Conservation (phyloP, 768 basidiomycete species). For the Lactifluus subvellereus region DNA sequence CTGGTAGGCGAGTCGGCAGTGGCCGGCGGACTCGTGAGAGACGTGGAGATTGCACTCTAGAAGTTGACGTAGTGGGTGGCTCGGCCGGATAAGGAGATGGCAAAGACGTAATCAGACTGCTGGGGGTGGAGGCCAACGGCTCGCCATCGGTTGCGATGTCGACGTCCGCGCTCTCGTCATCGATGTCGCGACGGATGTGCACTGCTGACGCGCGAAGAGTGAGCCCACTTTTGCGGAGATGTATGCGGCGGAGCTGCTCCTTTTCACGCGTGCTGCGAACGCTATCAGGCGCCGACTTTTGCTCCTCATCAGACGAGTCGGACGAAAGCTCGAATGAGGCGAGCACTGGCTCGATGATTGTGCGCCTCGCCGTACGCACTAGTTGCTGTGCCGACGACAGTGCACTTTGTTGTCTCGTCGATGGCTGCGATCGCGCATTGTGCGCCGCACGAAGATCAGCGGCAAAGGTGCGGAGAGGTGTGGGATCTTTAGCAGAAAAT, state of each 20-base stretch:
- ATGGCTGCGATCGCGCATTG: conserved; percentile 36
- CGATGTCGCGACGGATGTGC: conserved; percentile 50
- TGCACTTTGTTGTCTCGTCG: conserved; percentile 37
- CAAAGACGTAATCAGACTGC: not conserved
- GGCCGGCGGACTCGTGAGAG: conserved; percentile 10
- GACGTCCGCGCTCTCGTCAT: conserved; percentile 57
- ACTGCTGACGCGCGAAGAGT: conserved; percentile 36
- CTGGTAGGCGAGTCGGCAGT: not conserved
- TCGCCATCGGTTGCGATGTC: conserved; percentile 38
- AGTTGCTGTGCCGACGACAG: conserved; percentile 53
- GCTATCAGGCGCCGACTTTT: conserved; percentile 38
- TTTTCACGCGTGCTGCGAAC: conserved; percentile 41
- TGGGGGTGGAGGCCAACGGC: not conserved
- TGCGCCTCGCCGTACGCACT: conserved; percentile 46
- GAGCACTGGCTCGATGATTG: conserved; percentile 45
- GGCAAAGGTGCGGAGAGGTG: conserved; percentile 46
- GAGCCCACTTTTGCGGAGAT: conserved; percentile 37
- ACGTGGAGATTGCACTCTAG: not conserved
- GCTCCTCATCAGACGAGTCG: conserved; percentile 37
- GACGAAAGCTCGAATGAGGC: conserved; percentile 31
- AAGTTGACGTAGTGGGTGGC: not conserved
- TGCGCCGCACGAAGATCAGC: conserved; percentile 34
- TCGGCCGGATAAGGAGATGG: conserved; percentile 2
- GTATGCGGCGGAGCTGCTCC: conserved; percentile 50
- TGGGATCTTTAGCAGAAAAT: conserved; percentile 40